Evolutionary conservation across 1,284 basidiomycete species (phyloP), one percentile per base, ranked within the genome.

Genomic region (Meira nashicola): DNA sequence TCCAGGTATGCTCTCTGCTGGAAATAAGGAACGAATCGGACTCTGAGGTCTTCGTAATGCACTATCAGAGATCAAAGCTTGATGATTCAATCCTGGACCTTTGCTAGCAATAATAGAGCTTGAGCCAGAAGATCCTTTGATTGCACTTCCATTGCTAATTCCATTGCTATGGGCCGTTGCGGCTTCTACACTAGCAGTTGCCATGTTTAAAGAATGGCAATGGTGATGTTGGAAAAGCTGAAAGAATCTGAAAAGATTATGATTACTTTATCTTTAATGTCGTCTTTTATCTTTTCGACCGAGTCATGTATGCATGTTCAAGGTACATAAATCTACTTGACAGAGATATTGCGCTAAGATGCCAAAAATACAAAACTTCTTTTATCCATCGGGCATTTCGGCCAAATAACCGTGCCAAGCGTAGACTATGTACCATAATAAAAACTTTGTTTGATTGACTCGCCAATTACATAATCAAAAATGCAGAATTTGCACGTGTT

Each of bases 1-100:
- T 2, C 89, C 89, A 0, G 90, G 90, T 1, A 80, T 83, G 19
- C 80, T 80, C 79, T 96, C 92, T 47, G 91, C 82, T 0, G 87
- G 89, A 69, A 87, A 84, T 37, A 96, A 83, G 1, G 82, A 81
- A 49, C 84, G 82, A 63, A 85, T 84, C 81, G 74, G 54, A n/a
- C 63, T 58, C 11, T 62, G 55, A 25, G 58, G 66, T 17, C 70
- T 33, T 17, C 39, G n/a, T 21, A 50, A 14, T 2, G 55, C 50
- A 21, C 21, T 17, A 17, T 56, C 41, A 15, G 55, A 50, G 10
- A 56, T 38, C 43, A 56, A 37, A 10, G 55, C 43, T 39, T 25
- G 14, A 17, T 47, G 25, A 49, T 56, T 37, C 5, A 56, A 28
- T 4, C 50, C 50, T 5, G 39, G 50, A 19, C 50, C 50, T 23